A percentile compares a stretch with the other conserved stretches of the same genome.
Evolutionary conservation across 768 basidiomycete genomes (phyloP).

Genomic region (Podaxis sp.): DNA sequence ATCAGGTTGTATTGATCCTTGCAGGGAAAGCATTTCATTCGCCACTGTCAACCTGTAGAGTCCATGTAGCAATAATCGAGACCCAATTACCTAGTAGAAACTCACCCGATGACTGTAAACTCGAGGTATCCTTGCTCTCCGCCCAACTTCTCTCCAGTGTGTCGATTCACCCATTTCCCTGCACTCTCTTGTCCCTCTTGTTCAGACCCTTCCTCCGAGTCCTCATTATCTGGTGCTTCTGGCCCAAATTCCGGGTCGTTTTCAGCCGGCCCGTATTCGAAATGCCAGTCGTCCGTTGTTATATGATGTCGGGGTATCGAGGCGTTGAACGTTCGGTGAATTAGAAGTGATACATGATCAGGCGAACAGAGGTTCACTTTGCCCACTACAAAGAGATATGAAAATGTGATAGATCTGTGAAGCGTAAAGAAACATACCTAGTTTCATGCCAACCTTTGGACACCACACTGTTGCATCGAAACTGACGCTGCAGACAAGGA

Average conservation of each 20-base stretch:
- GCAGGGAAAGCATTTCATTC: conserved; percentile 89
- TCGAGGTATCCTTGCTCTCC: conserved; percentile 61
- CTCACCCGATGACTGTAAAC: conserved; percentile 88
- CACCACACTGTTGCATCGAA: conserved; percentile 91
- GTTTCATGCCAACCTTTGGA: conserved; percentile 74
- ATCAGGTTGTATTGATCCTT: conserved; percentile 76
- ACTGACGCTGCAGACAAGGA: conserved; percentile 63
- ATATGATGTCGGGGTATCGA: conserved; percentile 94
- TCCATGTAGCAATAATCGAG: neutral
- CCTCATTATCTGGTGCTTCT: conserved; percentile 25
- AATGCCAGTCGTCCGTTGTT: conserved; percentile 73
- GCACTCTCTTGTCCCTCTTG: conserved; percentile 36
- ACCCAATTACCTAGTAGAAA: conserved; percentile 4
- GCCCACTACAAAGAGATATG: conserved; percentile 48
- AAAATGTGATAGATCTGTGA: conserved; percentile 3
- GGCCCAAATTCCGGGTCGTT: conserved; percentile 71
- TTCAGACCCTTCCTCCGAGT: conserved; percentile 18
- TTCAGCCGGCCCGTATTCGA: conserved; percentile 80
- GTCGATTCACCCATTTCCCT: conserved; percentile 77
- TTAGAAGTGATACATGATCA: conserved; percentile 86
- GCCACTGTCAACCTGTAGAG: conserved; percentile 71
- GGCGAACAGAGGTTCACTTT: conserved; percentile 86
- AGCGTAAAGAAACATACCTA: conserved; percentile 46
- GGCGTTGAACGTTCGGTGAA: conserved; percentile 91
- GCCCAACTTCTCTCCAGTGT: conserved; percentile 68